Percentiles rank a stretch among this genome's conserved stretches.
Evolutionary conservation across 352 stramenopile species (phyloP).

Genomic region (Pythium aquatile): DNA sequence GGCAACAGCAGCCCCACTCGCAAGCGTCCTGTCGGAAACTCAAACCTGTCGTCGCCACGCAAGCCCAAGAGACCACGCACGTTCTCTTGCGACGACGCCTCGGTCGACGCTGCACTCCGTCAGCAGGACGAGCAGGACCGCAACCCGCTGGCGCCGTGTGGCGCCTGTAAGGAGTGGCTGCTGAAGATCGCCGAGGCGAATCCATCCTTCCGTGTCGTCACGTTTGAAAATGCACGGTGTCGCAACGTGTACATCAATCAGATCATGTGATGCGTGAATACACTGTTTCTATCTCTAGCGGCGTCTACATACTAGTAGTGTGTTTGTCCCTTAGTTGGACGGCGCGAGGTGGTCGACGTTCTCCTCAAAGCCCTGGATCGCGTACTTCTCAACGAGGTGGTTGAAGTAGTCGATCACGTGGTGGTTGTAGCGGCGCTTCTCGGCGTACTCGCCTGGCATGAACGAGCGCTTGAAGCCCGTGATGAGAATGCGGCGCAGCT

Average conservation of each 20-base stretch:
- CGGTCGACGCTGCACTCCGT: slow-evolving; percentile 42
- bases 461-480: slow-evolving; percentile 77
- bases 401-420: slow-evolving; percentile 88
- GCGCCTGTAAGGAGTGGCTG: slow-evolving; percentile 98
- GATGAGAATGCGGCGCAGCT: slow-evolving; percentile 75
- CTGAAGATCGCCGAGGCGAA: slow-evolving; percentile 99
- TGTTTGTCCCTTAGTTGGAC: not conserved
- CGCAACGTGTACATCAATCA: slow-evolving; percentile 91
- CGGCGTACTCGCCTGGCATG: slow-evolving; percentile 72
- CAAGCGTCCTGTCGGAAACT: slow-evolving; percentile 18
- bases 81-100: slow-evolving; percentile 73
- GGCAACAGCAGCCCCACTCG: slow-evolving; percentile 11
- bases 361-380: slow-evolving; percentile 40
- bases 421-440: slow-evolving; percentile 83
- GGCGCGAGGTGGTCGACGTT: slow-evolving; percentile 13
- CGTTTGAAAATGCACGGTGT: slow-evolving; percentile 94
- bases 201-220: slow-evolving; percentile 96
- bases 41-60: slow-evolving; percentile 32
- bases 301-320: too few species aligned
- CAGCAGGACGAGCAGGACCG: slow-evolving; percentile 59
- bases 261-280: slow-evolving; percentile 48
- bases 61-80: slow-evolving; percentile 85
- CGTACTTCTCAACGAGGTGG: slow-evolving; percentile 65
- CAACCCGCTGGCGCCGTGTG: slow-evolving; percentile 97
- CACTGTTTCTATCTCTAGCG: not conserved